Base-by-base conservation (phyloP, 2,329 filamentous ascomycete species). In the Rachicladosporium sp. region DNA sequence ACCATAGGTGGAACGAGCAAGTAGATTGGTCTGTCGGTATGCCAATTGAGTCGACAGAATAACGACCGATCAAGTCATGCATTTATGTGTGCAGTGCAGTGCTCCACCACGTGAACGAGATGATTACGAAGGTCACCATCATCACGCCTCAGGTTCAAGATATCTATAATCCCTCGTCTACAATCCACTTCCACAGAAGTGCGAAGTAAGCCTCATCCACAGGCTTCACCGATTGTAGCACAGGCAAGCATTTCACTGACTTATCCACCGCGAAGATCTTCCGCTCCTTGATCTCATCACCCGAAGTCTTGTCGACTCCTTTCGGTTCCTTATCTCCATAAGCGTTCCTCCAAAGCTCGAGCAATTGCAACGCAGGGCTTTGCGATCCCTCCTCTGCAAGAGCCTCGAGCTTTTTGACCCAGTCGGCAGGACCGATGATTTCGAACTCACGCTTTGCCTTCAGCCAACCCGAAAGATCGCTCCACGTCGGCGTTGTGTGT, bases 311-410 rank as follows among this genome's bases (percentile, higher is more conserved):
- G 15, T 19, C 15, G 15, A 19, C 15, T 19, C 15, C 15, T 19
- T 19, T 19, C 15, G 15, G 15, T 19, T 37, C 40, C 13, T 41
- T 35, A 33, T 43, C 37, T 4, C 51, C 50, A 50, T 68, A 70
- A 3, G 56, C 58, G 37, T 58, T 54, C 47, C 64, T 66, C 71
- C 71, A 76, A 29, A 70, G 52, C 4, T 65, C 65, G 23, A 74
- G 47, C 33, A 75, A 54, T 38, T 65, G 67, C 49, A 64, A 52
- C 38, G 59, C 64, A 46, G 67, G 65, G 51, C 73, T 63, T 19
- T 62, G 52, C 10, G 42, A 46, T n/a, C 46, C 45, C 40, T 47
- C 31, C 49, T 49, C 11, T 50, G 46, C 12, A 54, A 46, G 11
- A 53, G 45, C 19, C 31, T 43, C 35, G 35, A 73, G 50, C 36